Evolutionary conservation across 176 grass and related monocot genomes (phyloP).

Genomic region (Pharus latifolius): DNA sequence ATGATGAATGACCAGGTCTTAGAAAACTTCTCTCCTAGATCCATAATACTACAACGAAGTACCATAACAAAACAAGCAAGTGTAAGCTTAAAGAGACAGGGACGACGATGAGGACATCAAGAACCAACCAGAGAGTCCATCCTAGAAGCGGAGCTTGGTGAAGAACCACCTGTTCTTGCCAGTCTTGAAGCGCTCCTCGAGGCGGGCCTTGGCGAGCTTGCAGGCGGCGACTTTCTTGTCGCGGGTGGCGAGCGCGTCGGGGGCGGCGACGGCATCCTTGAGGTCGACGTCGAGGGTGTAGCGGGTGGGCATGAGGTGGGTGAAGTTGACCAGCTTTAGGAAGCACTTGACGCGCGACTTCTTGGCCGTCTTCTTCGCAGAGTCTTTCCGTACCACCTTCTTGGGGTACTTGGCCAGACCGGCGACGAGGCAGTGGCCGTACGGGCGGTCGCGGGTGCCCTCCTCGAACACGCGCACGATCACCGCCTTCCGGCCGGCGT

Average conservation of each 20-base stretch:
- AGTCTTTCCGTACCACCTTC: constrained; percentile 57
- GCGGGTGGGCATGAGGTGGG: constrained; percentile 51
- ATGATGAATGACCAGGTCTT: neutral
- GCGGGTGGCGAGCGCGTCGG: constrained; percentile 21
- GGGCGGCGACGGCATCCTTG: constrained; percentile 30
- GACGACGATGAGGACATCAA: neutral
- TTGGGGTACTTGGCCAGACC: constrained; percentile 38
- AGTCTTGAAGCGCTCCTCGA: constrained; percentile 55
- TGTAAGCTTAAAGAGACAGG: neutral
- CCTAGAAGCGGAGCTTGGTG: constrained; percentile 48
- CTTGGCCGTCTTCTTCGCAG: constrained; percentile 56
- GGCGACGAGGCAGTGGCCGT: constrained; percentile 52
- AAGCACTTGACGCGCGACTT: constrained; percentile 49
- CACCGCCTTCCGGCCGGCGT: constrained; percentile 38
- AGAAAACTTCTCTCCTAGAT: neutral
- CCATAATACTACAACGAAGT: neutral
- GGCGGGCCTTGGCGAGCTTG: constrained; percentile 28
- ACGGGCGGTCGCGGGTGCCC: constrained; percentile 44
- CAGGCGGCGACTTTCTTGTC: constrained; percentile 31
- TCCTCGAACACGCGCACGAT: constrained; percentile 48
- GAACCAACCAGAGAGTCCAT: neutral
- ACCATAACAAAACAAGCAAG: constrained; percentile 7
- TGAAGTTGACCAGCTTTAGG: constrained; percentile 48
- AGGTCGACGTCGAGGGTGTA: constrained; percentile 45
- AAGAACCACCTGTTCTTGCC: constrained; percentile 63